phyloP scores from a whole-genome alignment of 768 basidiomycete species.

The Amyloporia xantha region DNA sequence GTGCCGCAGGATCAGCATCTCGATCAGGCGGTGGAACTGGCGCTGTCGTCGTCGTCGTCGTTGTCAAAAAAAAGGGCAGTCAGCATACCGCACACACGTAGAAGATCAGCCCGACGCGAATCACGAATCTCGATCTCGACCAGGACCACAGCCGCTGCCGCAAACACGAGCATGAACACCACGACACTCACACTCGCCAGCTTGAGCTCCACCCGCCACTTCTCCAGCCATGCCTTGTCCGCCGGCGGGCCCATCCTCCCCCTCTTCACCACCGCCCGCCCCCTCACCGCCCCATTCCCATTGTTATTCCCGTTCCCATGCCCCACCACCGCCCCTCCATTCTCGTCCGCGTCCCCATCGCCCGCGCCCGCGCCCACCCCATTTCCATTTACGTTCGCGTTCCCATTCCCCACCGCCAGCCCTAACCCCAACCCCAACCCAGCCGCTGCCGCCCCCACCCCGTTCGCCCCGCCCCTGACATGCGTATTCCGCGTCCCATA shows the following conservation, averaged over 20 bases:
- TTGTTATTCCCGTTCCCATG: not conserved
- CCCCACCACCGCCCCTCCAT: not conserved
- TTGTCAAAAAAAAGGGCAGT: too few species aligned
- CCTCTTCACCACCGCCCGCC: not conserved
- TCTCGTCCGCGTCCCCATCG: slow-evolving; percentile 30
- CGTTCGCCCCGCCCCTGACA: slow-evolving; percentile 28
- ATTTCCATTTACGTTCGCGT: not conserved
- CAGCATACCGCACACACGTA: not conserved
- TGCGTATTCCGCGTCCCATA: slow-evolving; percentile 41
- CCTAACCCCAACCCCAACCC: too few species aligned
- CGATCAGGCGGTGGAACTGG: slow-evolving; percentile 87
- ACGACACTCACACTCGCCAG: slow-evolving; percentile 77
- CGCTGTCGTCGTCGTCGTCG: slow-evolving; percentile 47
- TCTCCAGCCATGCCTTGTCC: slow-evolving; percentile 71
- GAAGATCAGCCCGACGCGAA: not conserved
- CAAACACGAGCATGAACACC: slow-evolving; percentile 1
- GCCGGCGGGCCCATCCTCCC: slow-evolving; percentile 75
- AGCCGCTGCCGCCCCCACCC: slow-evolving; percentile 25
- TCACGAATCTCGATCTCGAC: too few species aligned
- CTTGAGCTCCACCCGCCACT: slow-evolving; percentile 78
- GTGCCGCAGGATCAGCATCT: slow-evolving; percentile 76
- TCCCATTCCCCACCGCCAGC: not conserved
- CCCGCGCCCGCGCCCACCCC: not conserved
- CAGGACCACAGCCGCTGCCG: slow-evolving; percentile 3
- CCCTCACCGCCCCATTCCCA: slow-evolving; percentile 2